Percentiles rank a stretch among this genome's conserved stretches.
Conservation (phyloP, 2,329 filamentous ascomycete genomes). For the Colletotrichum sp. region DNA sequence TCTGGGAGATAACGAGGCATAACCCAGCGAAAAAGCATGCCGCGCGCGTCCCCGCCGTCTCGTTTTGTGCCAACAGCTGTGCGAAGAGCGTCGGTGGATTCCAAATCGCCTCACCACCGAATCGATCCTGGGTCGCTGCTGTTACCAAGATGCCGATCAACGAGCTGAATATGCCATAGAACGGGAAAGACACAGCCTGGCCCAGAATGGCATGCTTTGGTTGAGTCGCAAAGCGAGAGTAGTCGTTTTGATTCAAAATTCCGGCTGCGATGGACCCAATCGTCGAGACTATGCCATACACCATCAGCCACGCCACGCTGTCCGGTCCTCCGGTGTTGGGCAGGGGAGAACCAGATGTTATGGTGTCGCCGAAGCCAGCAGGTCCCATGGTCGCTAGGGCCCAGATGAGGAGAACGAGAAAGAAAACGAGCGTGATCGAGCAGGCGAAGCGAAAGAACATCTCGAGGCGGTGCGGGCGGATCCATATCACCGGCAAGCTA, state of each 20-base stretch:
- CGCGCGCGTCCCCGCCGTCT: slow-evolving; percentile 36
- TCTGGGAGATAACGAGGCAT: slow-evolving; percentile 38
- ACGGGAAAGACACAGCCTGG: slow-evolving; percentile 37
- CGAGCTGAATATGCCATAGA: slow-evolving; percentile 39
- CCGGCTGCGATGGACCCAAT: slow-evolving; percentile 42
- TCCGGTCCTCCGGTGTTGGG: slow-evolving; percentile 31
- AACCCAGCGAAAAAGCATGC: slow-evolving; percentile 43
- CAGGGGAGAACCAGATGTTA: slow-evolving; percentile 24
- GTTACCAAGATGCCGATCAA: slow-evolving; percentile 46
- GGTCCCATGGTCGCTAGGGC: slow-evolving; percentile 47
- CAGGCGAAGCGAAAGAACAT: slow-evolving; percentile 46
- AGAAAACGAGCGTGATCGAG: slow-evolving; percentile 43
- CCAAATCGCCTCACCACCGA: slow-evolving; percentile 40
- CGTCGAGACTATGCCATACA: slow-evolving; percentile 40
- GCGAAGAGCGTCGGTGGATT: slow-evolving; percentile 41
- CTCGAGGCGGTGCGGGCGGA: slow-evolving; percentile 47
- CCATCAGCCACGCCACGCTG: slow-evolving; percentile 40
- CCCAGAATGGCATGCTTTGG: slow-evolving; percentile 39
- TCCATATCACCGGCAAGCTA: slow-evolving; percentile 48
- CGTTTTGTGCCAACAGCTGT: slow-evolving; percentile 32
- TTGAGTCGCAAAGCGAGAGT: slow-evolving; percentile 36
- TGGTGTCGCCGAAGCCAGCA: slow-evolving; percentile 40
- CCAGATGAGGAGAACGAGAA: slow-evolving; percentile 48
- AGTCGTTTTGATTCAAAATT: slow-evolving; percentile 44
- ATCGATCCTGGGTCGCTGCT: slow-evolving; percentile 40